Conservation (phyloP, 768 basidiomycete species). For the Lactarius psammicola region DNA sequence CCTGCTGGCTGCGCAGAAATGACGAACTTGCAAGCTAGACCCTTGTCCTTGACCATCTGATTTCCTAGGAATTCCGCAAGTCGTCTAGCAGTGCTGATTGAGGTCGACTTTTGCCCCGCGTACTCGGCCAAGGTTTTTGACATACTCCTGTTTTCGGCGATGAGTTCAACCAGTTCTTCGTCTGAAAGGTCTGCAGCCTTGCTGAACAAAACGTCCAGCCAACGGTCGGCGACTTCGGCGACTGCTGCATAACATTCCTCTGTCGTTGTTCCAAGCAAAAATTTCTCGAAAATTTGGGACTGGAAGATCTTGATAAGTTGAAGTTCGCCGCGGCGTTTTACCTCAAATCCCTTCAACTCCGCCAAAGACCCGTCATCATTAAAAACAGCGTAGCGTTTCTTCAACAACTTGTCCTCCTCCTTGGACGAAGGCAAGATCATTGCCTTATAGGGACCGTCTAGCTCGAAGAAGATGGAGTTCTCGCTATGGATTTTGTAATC, state of each 20-base stretch:
- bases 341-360: constrained; percentile 98
- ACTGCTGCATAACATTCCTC: constrained; percentile 96
- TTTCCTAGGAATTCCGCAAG: constrained; percentile 96
- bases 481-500: constrained; percentile 86
- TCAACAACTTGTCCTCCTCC: constrained; percentile 96
- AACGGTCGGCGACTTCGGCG: constrained; percentile 90
- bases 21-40: constrained; percentile 97
- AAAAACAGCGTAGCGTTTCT: constrained; percentile 99
- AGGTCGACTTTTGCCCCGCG: constrained; percentile 94
- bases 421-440: constrained; percentile 99
- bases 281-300: constrained; percentile 96
- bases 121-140: constrained; percentile 95
- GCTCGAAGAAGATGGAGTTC: constrained; percentile 99
- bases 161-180: constrained; percentile 94
- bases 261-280: constrained; percentile 87
- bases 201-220: constrained; percentile 93
- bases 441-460: constrained; percentile 97
- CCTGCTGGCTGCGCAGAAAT: constrained; percentile 92
- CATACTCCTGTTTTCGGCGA: constrained; percentile 99
- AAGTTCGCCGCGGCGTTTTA: constrained; percentile 95
- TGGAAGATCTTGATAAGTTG: constrained; percentile 99
- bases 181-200: constrained; percentile 82
- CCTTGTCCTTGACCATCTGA: constrained; percentile 99
- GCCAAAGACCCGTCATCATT: constrained; percentile 97
- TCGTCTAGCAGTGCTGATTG: constrained; percentile 93